These are phyloP conservation scores for Chionographis japonica DNA, from an alignment of 106 monocot genomes.

Conservation along the genomic window DNA sequence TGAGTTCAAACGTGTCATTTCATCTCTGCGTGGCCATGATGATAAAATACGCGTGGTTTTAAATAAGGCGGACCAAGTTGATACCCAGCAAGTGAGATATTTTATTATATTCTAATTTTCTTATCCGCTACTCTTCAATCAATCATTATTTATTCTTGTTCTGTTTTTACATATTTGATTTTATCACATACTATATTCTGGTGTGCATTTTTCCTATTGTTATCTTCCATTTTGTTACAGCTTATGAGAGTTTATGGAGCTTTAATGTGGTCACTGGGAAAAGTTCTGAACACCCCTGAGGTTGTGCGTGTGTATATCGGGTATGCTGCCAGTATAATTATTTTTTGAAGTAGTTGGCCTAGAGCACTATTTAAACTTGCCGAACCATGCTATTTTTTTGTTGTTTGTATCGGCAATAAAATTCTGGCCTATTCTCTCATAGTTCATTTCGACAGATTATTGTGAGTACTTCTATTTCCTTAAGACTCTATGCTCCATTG, in stretches of 20 bases:
- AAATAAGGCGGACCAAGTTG: constrained; percentile 95
- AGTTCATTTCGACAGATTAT: too few species aligned
- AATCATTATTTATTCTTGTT: neutral
- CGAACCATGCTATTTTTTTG: too few species aligned
- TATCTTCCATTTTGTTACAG: constrained; percentile 31
- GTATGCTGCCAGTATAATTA: constrained; percentile 21
- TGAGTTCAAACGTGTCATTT: constrained; percentile 95
- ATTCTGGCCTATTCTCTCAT: too few species aligned
- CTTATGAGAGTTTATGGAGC: constrained; percentile 99
- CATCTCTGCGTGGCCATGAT: constrained; percentile 88
- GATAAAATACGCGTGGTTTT: constrained; percentile 97
- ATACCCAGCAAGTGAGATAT: constrained; percentile 70
- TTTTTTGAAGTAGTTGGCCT: too few species aligned
- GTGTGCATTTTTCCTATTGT: neutral
- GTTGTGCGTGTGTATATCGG: constrained; percentile 95
- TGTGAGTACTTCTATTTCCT: too few species aligned
- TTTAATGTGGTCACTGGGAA: constrained; percentile 92
- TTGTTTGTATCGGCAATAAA: too few species aligned
- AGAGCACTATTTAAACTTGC: too few species aligned
- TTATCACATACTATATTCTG: too few species aligned
- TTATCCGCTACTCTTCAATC: neutral
- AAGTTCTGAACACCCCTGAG: constrained; percentile 92
- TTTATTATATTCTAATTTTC: neutral
- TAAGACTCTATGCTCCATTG: too few species aligned
- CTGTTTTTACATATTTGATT: neutral